A percentile compares a stretch with the other conserved stretches of the same genome.
phyloP scores from a whole-genome alignment of 2,329 filamentous ascomycete species.

The Hawksworthiomyces lignivorus region DNA sequence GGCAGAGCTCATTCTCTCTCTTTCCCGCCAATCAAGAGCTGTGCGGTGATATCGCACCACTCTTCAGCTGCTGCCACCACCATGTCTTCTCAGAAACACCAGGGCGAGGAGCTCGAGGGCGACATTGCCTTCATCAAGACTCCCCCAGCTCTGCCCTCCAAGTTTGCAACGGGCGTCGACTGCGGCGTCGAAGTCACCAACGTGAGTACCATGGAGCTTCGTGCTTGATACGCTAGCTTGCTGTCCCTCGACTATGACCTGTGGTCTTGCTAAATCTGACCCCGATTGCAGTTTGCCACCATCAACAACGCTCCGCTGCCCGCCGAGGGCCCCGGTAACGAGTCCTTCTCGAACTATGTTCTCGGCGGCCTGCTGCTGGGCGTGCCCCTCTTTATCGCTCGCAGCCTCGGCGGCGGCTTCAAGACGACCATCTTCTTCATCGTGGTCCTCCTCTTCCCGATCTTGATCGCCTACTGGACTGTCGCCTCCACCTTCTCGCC shows the following conservation, averaged over 20 bases:
- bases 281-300: conserved; percentile 61
- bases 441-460: conserved; percentile 68
- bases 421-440: conserved; percentile 85
- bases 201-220: conserved; percentile 32
- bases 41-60: too few relatives aligned
- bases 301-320: conserved; percentile 95
- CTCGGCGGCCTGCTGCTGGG: conserved; percentile 62
- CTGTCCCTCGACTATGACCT: too few relatives aligned
- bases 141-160: conserved; percentile 40
- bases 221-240: too few relatives aligned
- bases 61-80: too few relatives aligned
- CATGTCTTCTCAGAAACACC: too few relatives aligned
- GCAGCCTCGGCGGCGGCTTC: conserved; percentile 75
- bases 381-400: conserved; percentile 73
- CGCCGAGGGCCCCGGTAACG: conserved; percentile 75
- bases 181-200: conserved; percentile 49
- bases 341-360: conserved; percentile 77
- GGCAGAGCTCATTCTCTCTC: too few relatives aligned
- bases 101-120: too few relatives aligned
- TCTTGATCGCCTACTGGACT: conserved; percentile 77
- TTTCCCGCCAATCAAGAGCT: too few relatives aligned
- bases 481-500: conserved; percentile 72
- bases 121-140: conserved; percentile 60
- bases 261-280: too few relatives aligned
- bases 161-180: conserved; percentile 43